These are phyloP conservation scores for Ajuga chamaepitys DNA, from an alignment of 257 asterid species.

Conservation along the genomic window DNA sequence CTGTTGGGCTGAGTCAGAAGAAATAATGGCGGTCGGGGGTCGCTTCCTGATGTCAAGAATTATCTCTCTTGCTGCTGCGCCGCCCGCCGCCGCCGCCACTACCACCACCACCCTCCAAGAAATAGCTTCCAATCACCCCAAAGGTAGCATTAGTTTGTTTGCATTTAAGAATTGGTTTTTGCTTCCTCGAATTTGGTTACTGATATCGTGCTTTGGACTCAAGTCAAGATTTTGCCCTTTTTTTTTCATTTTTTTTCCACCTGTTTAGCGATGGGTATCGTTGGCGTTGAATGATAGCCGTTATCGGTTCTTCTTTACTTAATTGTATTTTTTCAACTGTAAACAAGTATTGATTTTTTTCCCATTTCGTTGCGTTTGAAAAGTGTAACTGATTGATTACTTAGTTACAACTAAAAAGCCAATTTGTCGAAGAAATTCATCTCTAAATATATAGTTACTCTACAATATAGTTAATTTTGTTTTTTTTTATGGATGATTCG, in stretches of 20 bases:
- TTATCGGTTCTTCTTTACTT: background rate
- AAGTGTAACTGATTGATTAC: background rate
- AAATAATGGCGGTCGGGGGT: constrained; percentile 29
- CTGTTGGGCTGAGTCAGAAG: background rate
- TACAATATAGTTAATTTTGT: background rate
- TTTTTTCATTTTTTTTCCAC: background rate
- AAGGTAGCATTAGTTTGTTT: constrained; percentile 24
- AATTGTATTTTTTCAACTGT: background rate
- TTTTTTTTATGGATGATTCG: background rate
- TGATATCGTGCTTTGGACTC: background rate
- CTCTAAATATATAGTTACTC: no score
- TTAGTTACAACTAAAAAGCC: background rate
- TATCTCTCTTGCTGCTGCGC: constrained; percentile 35
- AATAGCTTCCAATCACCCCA: constrained; percentile 51
- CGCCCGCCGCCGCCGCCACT: constrained; percentile 26
- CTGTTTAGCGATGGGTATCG: background rate
- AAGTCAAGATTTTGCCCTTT: background rate
- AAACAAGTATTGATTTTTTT: background rate
- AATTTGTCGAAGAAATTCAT: no score
- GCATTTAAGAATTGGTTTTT: background rate
- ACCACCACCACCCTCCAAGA: constrained; percentile 45
- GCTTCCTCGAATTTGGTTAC: background rate
- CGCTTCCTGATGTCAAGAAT: constrained; percentile 41
- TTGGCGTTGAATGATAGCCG: background rate
- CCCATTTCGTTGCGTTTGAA: background rate